phyloP scores from a whole-genome alignment of 129 eudicot genomes.

The Tagetes patula region DNA sequence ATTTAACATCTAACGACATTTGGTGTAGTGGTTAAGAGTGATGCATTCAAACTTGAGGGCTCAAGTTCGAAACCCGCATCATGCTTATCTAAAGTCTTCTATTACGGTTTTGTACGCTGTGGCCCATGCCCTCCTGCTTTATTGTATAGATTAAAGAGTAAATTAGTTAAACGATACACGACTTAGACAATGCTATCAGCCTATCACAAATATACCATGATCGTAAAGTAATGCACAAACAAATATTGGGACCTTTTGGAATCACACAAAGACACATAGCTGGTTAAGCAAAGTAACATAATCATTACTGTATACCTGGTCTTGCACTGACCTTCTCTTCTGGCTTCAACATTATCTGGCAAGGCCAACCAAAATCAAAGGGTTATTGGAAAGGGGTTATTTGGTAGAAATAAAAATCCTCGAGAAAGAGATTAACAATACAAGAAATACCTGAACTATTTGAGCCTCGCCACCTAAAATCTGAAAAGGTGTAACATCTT shows the following conservation, averaged over 20 bases:
- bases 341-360: conserved; percentile 92
- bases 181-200: background rate
- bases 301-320: conserved; percentile 59
- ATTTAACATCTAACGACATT: too few relatives aligned
- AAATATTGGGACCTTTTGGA: background rate
- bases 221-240: background rate
- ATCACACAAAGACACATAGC: background rate
- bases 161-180: conserved; percentile 1
- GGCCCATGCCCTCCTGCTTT: background rate
- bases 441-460: conserved; percentile 75
- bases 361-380: conserved; percentile 16
- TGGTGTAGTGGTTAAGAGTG: too few relatives aligned
- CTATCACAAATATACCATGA: background rate
- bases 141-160: background rate
- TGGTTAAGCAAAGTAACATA: conserved; percentile 2
- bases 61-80: background rate
- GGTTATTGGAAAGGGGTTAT: background rate
- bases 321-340: conserved; percentile 82
- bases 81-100: background rate
- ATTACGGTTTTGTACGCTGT: background rate
- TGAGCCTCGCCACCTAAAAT: conserved; percentile 98
- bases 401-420: background rate
- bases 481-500: conserved; percentile 90
- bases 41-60: too few relatives aligned
- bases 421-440: background rate